These are phyloP conservation scores for Ceratocystis eucalypticola DNA, from an alignment of 2,329 filamentous ascomycete genomes.

Conservation along the genomic window DNA sequence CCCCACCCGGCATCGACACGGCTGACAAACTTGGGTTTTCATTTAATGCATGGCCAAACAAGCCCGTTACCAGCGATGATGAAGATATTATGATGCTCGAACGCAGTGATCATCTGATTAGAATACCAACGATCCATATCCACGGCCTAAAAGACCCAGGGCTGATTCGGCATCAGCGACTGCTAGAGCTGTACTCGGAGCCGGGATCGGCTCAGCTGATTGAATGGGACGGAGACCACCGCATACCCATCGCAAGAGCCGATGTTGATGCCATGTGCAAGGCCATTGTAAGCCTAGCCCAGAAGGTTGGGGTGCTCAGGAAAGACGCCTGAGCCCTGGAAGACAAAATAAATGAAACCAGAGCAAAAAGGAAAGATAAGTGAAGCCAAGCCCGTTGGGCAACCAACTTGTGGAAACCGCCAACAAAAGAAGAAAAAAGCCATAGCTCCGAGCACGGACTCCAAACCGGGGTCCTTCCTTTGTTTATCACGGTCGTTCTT, in stretches of 20 bases:
- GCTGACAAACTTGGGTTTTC: slow-evolving; percentile 25
- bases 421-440: neutral
- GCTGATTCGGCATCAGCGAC: slow-evolving; percentile 42
- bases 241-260: slow-evolving; percentile 52
- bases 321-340: neutral
- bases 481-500: neutral
- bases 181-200: slow-evolving; percentile 47
- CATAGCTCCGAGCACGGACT: slow-evolving; percentile 7
- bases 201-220: slow-evolving; percentile 40
- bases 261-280: slow-evolving; percentile 48
- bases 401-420: neutral
- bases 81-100: slow-evolving; percentile 26
- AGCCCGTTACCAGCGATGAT: slow-evolving; percentile 1
- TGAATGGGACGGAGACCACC: slow-evolving; percentile 61
- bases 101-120: slow-evolving; percentile 34
- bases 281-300: slow-evolving; percentile 39
- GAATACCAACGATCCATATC: slow-evolving; percentile 51
- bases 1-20: slow-evolving; percentile 22
- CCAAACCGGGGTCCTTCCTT: neutral
- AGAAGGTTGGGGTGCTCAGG: slow-evolving; percentile 11
- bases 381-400: neutral
- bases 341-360: neutral
- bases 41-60: slow-evolving; percentile 32
- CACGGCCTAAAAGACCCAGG: slow-evolving; percentile 50
- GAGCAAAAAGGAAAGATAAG: neutral